These are phyloP conservation scores for Lagenaria siceraria DNA, from an alignment of 306 rosid genomes.

Conservation along the genomic window DNA sequence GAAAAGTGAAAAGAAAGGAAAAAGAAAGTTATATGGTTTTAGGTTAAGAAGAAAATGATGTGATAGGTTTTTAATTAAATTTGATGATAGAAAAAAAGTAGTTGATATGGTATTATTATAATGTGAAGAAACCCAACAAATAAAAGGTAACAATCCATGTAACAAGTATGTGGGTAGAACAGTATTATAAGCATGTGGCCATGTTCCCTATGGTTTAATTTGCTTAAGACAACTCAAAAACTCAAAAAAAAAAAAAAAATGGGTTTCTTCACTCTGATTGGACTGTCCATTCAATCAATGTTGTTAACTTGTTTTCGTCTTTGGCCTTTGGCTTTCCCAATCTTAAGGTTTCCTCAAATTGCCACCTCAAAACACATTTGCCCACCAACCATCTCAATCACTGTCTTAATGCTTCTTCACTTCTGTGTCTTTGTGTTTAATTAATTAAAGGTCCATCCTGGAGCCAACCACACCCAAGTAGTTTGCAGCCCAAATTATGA, in stretches of 20 bases:
- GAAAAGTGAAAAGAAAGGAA: too few species aligned
- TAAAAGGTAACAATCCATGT: neutral
- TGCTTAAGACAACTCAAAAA: neutral
- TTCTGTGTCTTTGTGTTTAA: neutral
- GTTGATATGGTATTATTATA: too few species aligned
- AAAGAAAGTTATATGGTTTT: too few species aligned
- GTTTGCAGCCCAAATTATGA: neutral
- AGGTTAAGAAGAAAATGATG: neutral
- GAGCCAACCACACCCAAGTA: neutral
- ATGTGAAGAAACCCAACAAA: neutral
- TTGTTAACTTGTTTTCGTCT: too few species aligned
- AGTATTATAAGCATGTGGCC: neutral
- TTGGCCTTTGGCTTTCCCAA: too few species aligned
- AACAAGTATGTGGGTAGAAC: neutral
- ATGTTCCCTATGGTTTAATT: neutral
- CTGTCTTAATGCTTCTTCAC: neutral
- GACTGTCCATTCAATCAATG: constrained; percentile 2
- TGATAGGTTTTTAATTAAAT: neutral
- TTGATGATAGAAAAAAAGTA: too few species aligned
- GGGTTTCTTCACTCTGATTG: too few species aligned
- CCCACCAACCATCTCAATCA: neutral
- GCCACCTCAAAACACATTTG: neutral
- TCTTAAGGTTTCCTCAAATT: neutral
- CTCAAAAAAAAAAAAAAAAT: neutral
- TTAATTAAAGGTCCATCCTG: neutral